These are phyloP conservation scores for Trebouxia sp. DNA, from an alignment of 139 green algal species.

Conservation along the genomic window DNA sequence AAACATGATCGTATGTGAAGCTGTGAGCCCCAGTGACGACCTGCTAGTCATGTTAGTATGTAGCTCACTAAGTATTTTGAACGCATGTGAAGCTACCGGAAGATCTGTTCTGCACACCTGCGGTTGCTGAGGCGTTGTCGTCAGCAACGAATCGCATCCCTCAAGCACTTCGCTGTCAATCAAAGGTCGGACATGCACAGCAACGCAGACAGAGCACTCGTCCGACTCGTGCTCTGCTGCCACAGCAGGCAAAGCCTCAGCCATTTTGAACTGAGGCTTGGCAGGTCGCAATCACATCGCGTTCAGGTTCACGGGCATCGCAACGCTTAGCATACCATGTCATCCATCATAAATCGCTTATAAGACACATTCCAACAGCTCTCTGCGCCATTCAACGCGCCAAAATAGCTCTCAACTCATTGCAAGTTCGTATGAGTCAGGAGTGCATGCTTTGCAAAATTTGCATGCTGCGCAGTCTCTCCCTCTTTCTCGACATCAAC, in stretches of 20 bases:
- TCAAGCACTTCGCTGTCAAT: conserved; percentile 72
- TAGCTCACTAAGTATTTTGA: background rate
- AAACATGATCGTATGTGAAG: conserved; percentile 89
- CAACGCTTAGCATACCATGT: background rate
- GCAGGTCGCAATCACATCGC: background rate
- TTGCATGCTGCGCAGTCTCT: too few species aligned
- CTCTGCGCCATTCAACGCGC: background rate
- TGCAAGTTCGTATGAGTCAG: background rate
- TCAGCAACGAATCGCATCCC: conserved; percentile 68
- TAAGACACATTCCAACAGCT: background rate
- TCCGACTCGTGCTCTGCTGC: background rate
- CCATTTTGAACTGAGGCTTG: conserved; percentile 1
- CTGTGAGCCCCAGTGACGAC: conserved; percentile 54
- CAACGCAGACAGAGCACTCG: conserved; percentile 41
- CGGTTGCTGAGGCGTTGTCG: conserved; percentile 62
- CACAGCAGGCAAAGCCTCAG: conserved; percentile 1
- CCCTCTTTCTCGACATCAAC: too few species aligned
- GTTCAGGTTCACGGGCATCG: background rate
- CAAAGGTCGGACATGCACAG: conserved; percentile 85
- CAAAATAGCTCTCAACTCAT: background rate
- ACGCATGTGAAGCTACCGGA: background rate
- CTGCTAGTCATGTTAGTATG: conserved; percentile 37
- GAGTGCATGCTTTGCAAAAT: too few species aligned
- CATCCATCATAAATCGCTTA: background rate
- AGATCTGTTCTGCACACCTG: conserved; percentile 58